Evolutionary conservation across 768 basidiomycete genomes (phyloP), one percentile per base, ranked within the genome.

Genomic region (Vishniacozyma victoriae): DNA sequence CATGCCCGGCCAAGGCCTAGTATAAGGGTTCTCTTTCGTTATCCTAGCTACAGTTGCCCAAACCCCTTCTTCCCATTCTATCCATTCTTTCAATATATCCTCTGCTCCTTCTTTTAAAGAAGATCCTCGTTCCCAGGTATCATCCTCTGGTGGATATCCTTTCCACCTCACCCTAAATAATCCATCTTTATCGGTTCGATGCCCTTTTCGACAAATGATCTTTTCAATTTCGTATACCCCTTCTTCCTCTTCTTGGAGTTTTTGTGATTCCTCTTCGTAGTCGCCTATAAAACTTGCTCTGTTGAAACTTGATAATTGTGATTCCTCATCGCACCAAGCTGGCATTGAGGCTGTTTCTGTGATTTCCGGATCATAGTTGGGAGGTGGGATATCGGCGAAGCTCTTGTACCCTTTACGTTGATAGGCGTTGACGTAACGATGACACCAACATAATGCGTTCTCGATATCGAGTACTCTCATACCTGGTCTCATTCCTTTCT

Each of bases 341-440:
- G 58, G 58, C 36, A 41, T 37, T 7, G 26, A 24, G 5, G 41
- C 46, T 16, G 40, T 13, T 7, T 51, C 46, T 11, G 35, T 26
- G 23, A 44, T 39, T 20, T 43, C 39, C 13, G 7, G 14, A 37
- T 52, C 46, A 19, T 22, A 45, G 5, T 18, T 20, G 14, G 50
- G 50, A 23, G 39, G 26, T 4, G 90, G 85, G 62, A 92, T 77
- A 70, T 93, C 87, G 2, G 81, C 81, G 50, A 96, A 81, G 69
- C 92, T 92, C 62, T 87, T 87, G 76, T 86, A 92, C 24, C 89
- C 83, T 72, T 87, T 86, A 44, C 87, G 82, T 20, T 92, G 75
- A 55, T 90, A 88, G 52, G 87, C 87, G 69, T 91, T 85, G 50
- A 96, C 54, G 48, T 57, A 62, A 5, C 60, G 53, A 45, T 62